phyloP scores from a whole-genome alignment of 192 early-diverging fungal genomes.

The Gonapodya sp. region DNA sequence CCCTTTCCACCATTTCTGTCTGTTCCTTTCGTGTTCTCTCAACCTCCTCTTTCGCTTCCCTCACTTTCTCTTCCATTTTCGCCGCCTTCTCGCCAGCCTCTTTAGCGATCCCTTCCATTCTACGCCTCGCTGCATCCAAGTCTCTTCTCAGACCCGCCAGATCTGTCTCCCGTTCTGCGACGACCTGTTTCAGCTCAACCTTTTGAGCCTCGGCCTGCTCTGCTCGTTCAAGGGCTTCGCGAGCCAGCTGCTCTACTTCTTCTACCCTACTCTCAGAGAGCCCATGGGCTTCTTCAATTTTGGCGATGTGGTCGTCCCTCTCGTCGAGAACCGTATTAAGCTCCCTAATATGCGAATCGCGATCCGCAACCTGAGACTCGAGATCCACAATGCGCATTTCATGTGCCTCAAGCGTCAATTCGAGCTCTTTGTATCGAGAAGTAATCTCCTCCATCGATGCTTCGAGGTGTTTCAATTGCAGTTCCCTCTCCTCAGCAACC shows the following conservation, averaged over 20 bases:
- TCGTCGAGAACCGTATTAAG: neutral
- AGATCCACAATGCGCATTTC: neutral
- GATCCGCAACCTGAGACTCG: neutral
- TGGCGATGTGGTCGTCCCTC: neutral
- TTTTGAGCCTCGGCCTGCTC: neutral
- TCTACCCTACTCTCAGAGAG: neutral
- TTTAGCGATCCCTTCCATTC: neutral
- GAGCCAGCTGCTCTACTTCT: neutral
- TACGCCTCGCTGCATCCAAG: neutral
- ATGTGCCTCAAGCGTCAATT: neutral
- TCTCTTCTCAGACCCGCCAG: neutral
- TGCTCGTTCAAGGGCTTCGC: neutral
- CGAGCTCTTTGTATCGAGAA: neutral
- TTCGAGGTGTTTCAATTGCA: neutral
- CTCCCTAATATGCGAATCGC: neutral
- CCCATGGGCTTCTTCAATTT: neutral
- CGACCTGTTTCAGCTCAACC: neutral
- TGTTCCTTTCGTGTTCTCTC: neutral
- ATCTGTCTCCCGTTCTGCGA: neutral
- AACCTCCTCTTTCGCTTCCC: neutral
- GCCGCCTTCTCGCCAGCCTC: neutral
- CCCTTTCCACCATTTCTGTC: neutral
- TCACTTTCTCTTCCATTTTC: neutral
- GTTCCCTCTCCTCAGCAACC: neutral
- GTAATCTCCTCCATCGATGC: neutral